Evolutionary conservation across 148 eudicot genomes (phyloP).

Genomic region (Spergularia marina): DNA sequence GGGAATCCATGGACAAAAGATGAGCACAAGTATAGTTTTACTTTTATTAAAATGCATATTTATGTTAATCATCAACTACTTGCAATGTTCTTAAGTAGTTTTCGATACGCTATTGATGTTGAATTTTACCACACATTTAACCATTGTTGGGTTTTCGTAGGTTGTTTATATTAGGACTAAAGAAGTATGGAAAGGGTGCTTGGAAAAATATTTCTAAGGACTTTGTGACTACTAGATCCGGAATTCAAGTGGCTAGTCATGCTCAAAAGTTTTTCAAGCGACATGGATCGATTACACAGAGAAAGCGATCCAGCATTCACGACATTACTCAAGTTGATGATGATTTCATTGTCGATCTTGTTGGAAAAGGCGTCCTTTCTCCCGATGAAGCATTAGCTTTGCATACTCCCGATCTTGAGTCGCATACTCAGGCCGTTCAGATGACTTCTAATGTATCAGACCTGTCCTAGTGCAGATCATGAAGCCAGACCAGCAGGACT

Average conservation of each 20-base stretch:
- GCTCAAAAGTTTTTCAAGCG: slow-evolving; percentile 15
- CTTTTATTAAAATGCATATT: no score
- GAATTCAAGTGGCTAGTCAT: slow-evolving; percentile 23
- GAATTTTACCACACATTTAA: no score
- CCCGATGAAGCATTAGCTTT: not conserved
- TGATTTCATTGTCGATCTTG: not conserved
- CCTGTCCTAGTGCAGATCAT: no score
- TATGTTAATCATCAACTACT: no score
- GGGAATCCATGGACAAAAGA: slow-evolving; percentile 3
- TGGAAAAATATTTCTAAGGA: slow-evolving; percentile 14
- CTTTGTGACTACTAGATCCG: slow-evolving; percentile 11
- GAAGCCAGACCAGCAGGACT: no score
- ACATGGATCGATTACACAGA: not conserved
- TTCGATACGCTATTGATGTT: no score
- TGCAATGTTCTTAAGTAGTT: no score
- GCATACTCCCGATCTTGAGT: not conserved
- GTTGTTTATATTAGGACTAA: slow-evolving; percentile 11
- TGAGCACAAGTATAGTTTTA: slow-evolving; percentile 14
- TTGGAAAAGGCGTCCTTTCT: not conserved
- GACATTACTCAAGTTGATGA: not conserved
- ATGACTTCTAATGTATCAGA: no score
- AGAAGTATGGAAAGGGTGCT: slow-evolving; percentile 13
- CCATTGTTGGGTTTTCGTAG: no score
- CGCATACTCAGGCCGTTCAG: not conserved
- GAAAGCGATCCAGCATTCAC: slow-evolving; percentile 11